Conservation (phyloP, 306 rosid genomes). For the Cicer bijugum region DNA sequence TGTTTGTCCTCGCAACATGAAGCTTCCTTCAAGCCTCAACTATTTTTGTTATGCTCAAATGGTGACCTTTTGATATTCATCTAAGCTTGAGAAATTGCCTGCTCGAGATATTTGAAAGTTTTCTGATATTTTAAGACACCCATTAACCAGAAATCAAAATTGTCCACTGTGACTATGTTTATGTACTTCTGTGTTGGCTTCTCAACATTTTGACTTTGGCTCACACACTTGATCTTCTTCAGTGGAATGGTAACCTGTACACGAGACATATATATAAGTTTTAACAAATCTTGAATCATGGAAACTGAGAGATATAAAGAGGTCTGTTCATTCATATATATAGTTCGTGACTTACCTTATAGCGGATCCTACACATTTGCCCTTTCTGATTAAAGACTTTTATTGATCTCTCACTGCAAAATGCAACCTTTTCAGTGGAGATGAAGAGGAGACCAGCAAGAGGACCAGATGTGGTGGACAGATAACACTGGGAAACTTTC, state of each 20-base stretch:
- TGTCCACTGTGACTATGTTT: conserved; percentile 43
- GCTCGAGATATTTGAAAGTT: conserved; percentile 39
- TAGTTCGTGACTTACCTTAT: conserved; percentile 40
- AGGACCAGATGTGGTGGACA: conserved; percentile 83
- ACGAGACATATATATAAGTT: conserved; percentile 8
- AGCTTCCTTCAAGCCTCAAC: neutral
- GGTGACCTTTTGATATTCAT: neutral
- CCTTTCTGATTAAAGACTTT: conserved; percentile 56
- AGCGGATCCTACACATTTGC: conserved; percentile 47
- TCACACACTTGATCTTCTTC: conserved; percentile 47
- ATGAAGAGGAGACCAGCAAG: conserved; percentile 82
- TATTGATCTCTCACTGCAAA: conserved; percentile 78
- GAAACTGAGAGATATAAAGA: conserved; percentile 15
- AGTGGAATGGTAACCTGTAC: conserved; percentile 44
- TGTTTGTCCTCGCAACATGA: conserved; percentile 14
- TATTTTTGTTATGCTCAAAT: conserved; percentile 2
- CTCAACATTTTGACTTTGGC: conserved; percentile 46
- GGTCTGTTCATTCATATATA: neutral
- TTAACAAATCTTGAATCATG: neutral
- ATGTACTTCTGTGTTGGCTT: conserved; percentile 50
- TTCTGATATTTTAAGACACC: conserved; percentile 43
- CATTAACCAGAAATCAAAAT: conserved; percentile 51
- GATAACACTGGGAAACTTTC: conserved; percentile 66
- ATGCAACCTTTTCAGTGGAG: conserved; percentile 71
- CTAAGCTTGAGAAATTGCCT: conserved; percentile 42